phyloP scores from a whole-genome alignment of 164 flowering plant species.

The Vitis riparia region DNA sequence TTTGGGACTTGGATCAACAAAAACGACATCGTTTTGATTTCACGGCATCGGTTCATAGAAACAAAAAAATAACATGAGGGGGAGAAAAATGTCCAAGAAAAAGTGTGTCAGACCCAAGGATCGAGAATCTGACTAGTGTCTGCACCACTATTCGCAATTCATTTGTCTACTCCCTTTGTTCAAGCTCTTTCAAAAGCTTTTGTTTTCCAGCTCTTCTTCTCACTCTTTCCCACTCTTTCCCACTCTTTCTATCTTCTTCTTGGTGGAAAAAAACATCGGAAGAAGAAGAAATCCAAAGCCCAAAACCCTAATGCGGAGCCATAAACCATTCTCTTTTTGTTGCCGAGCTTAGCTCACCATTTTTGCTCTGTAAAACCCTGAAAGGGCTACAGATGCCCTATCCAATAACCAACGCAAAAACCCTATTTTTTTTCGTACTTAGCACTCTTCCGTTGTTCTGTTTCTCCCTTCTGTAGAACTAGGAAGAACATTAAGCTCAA shows the following conservation, averaged over 20 bases:
- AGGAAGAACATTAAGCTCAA: not conserved
- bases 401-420: too few species aligned
- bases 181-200: not conserved
- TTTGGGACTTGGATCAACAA: not conserved
- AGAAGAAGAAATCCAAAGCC: not conserved
- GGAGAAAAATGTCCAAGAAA: not conserved
- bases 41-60: not conserved
- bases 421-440: too few species aligned
- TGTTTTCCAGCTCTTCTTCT: not conserved
- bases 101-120: conserved; percentile 7
- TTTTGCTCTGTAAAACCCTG: not conserved
- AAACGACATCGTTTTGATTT: not conserved
- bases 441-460: too few species aligned
- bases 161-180: conserved; percentile 20
- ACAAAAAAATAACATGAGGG: not conserved
- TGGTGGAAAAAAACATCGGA: not conserved
- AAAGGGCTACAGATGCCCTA: not conserved
- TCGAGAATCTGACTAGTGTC: conserved; percentile 23
- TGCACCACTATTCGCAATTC: conserved; percentile 21
- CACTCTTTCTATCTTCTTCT: conserved; percentile 3
- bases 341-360: not conserved
- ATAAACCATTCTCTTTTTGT: not conserved
- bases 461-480: not conserved
- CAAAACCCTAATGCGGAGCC: not conserved
- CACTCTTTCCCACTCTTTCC: conserved; percentile 3